Base-by-base conservation (phyloP, 768 basidiomycete species). In the Boletus pseudopeckii region DNA sequence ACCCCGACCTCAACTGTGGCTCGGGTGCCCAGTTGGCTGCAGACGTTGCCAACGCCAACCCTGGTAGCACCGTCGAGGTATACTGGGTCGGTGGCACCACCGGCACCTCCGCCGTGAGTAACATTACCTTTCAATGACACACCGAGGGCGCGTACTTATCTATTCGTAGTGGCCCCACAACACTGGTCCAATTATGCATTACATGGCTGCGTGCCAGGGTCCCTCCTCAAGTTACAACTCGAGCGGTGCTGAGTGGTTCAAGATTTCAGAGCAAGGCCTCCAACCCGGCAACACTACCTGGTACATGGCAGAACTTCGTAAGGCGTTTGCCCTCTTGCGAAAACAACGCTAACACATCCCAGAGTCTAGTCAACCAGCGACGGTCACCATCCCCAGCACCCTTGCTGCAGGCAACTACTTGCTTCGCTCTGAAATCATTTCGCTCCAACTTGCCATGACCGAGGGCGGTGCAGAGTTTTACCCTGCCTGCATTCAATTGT, bases 341-440 rank as follows among this genome's bases (percentile, higher is more conserved):
- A 38, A 10, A 1, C 41, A 36, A 6, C 11, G 7, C 53, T 61
- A 15, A 51, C 45, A 14, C 10, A 1, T 26, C 36, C 0, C 40
- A 77, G 78, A 73, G 54, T 59, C 64, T 1, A 78, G 81, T 1
- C 63, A 60, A 3, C 64, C 74, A 2, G 76, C 71, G 0, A 70
- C 51, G 1, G 69, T 78, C 6, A 72, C 66, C 0, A 65, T 85
- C 24, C 84, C 83, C 1, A 48, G 55, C 11, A 77, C 73, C 40
- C 70, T 91, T 44, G 79, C 81, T 1, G 64, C 86, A 0, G 90
- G 88, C 6, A 79, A 85, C 59, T 92, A 91, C 65, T 69, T 91
- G 45, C 66, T 90, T 60, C 86, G 90, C 3, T 81, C 88, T 68
- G 89, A 90, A 37, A 77, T 91, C 68, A 84, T 92, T 61, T 75